phyloP scores from a whole-genome alignment of 352 stramenopile genomes.

The Peronospora farinosa region DNA sequence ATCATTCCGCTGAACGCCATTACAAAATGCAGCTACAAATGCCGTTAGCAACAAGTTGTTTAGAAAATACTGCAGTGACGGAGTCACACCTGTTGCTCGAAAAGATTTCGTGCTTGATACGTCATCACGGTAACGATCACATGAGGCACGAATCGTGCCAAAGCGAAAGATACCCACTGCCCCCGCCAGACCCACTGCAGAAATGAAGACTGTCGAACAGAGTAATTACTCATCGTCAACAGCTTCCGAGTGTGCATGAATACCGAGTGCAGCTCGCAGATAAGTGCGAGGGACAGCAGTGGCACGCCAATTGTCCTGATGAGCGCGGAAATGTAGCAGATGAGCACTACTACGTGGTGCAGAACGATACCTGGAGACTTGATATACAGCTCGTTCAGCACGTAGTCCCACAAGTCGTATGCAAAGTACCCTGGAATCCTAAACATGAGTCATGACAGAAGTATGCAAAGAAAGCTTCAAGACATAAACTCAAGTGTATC shows the following conservation, averaged over 20 bases:
- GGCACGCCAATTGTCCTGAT: constrained; percentile 67
- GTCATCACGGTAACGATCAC: constrained; percentile 36
- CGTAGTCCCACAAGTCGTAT: constrained; percentile 78
- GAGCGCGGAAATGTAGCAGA: constrained; percentile 74
- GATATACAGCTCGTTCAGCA: constrained; percentile 65
- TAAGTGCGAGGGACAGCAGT: constrained; percentile 59
- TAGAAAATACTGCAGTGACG: background rate
- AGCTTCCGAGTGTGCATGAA: constrained; percentile 76
- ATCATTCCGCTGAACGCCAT: constrained; percentile 76
- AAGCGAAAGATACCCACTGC: constrained; percentile 52
- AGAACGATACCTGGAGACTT: constrained; percentile 62
- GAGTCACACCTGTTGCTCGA: constrained; percentile 36
- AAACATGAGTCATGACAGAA: constrained; percentile 1
- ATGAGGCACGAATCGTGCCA: constrained; percentile 45
- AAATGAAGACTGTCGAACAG: constrained; percentile 20
- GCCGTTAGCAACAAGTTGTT: background rate
- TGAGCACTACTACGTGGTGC: constrained; percentile 73
- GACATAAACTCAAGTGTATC: background rate
- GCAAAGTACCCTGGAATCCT: constrained; percentile 54
- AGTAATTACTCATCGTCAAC: constrained; percentile 57
- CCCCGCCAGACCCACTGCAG: constrained; percentile 44
- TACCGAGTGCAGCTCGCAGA: constrained; percentile 74
- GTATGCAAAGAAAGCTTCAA: background rate
- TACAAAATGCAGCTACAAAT: constrained; percentile 42
- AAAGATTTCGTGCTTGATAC: constrained; percentile 36